Base-by-base conservation (phyloP, 768 basidiomycete genomes). In the Pleurotus citrinopileatus region DNA sequence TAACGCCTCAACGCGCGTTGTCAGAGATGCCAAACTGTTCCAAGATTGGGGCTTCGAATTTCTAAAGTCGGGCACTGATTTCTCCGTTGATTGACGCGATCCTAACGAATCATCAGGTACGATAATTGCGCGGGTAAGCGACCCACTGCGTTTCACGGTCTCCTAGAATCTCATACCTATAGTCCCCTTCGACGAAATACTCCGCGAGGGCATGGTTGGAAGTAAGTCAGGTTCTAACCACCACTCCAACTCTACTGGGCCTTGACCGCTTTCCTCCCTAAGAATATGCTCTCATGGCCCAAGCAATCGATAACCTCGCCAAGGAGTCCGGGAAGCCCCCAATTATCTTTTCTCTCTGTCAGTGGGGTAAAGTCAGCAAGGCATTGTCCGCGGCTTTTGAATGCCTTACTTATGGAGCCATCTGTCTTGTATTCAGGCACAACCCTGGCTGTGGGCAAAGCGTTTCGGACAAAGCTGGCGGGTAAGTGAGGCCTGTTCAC, bases 11-110 rank as follows among this genome's bases (percentile, higher is more conserved):
- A 44, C 22, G 47, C 3, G 17, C 19, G 17, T 53, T 17, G 5
- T 9, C 42, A 83, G 82, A 56, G 84, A 86, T 63, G 73, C 72
- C 26, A 77, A 79, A 61, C 61, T 76, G 7, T 87, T 87, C 68
- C 77, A 75, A 56, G 75, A 80, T 43, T 87, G 85, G 85, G 83
- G 82, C 4, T 85, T 86, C 50, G 81, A 86, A 61, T 73, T 81
- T 55, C 69, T 86, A 17, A 86, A 86, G 84, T 84, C 53, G 22
- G 78, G 58, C 2, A 42, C 45, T 26, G 17, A 17, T 5, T 19
- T 34, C 19, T 8, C 43, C 12, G 4, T 22, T 13, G 12, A 19
- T 12, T 19, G 28, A 19, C 4, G 26, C 27, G 9, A 22, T 25
- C 25, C 42, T 44, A 52, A 52, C 36, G 46, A 42, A 22, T 25